Evolutionary conservation across 768 basidiomycete species (phyloP).

Genomic region (Pisolithus microcarpus): DNA sequence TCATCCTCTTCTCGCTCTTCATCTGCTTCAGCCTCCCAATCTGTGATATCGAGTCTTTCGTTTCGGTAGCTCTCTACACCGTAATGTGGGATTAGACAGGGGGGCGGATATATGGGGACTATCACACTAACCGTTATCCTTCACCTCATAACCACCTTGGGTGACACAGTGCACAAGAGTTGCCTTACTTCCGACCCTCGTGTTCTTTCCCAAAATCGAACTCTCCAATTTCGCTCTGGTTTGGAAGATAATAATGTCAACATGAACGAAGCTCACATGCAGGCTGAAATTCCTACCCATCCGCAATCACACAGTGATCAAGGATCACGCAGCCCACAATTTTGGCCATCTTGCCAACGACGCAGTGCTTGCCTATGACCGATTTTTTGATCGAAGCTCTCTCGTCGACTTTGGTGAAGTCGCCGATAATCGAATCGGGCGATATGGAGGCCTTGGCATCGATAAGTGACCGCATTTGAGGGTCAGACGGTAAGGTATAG

Average conservation of each 20-base stretch:
- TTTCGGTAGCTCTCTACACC: conserved; percentile 45
- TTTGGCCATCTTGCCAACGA: conserved; percentile 79
- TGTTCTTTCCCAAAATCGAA: conserved; percentile 68
- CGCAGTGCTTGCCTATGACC: conserved; percentile 74
- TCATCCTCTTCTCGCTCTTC: conserved; percentile 19
- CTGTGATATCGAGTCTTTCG: conserved; percentile 50
- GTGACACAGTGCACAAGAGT: conserved; percentile 64
- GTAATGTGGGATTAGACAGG: background rate
- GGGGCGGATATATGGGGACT: background rate
- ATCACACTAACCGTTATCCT: conserved; percentile 44
- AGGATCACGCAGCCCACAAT: conserved; percentile 76
- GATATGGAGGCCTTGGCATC: conserved; percentile 82
- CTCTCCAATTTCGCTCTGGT: conserved; percentile 68
- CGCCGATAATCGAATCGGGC: conserved; percentile 71
- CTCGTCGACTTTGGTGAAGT: conserved; percentile 77
- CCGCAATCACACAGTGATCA: conserved; percentile 83
- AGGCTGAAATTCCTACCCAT: conserved; percentile 48
- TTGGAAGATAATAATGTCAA: conserved; percentile 1
- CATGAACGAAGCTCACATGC: conserved; percentile 1
- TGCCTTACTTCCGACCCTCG: conserved; percentile 63
- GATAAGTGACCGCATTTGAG: conserved; percentile 59
- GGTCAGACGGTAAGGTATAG: conserved; percentile 51
- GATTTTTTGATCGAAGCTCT: conserved; percentile 73
- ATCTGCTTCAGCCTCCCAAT: conserved; percentile 40
- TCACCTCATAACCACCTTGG: conserved; percentile 72